These are phyloP conservation scores for Gracilaria gracilis DNA, from an alignment of 23 red algal genomes.

Conservation along the genomic window DNA sequence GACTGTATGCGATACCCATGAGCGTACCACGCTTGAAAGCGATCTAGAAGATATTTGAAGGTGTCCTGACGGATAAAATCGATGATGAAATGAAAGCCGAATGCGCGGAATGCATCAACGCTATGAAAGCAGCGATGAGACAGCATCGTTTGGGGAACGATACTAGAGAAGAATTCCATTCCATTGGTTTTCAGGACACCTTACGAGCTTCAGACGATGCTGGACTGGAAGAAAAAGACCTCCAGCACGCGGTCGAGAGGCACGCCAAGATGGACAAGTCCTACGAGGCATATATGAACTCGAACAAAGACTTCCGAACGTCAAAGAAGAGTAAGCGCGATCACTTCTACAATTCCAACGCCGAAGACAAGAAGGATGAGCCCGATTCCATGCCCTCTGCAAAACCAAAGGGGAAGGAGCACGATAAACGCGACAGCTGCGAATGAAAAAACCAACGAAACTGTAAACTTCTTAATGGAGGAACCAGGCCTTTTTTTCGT, in stretches of 20 bases:
- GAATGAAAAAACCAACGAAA: too few species aligned
- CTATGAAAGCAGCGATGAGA: conserved; percentile 15
- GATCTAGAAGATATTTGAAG: neutral
- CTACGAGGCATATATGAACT: neutral
- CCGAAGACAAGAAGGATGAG: too few species aligned
- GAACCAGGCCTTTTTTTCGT: conserved; percentile 1
- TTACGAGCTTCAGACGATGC: neutral
- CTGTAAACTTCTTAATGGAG: too few species aligned
- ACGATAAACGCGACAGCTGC: too few species aligned
- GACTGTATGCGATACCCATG: neutral
- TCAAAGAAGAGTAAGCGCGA: too few species aligned
- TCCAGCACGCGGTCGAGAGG: too few species aligned
- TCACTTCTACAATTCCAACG: too few species aligned
- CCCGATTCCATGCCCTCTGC: too few species aligned
- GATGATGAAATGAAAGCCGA: neutral
- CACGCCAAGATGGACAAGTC: neutral
- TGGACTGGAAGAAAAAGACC: too few species aligned
- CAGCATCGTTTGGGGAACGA: neutral
- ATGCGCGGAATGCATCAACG: neutral
- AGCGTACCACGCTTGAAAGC: neutral
- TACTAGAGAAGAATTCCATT: neutral
- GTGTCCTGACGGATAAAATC: neutral
- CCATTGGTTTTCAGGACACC: neutral
- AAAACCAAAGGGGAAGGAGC: too few species aligned
- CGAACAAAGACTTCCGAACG: too few species aligned